Percentiles rank a stretch among this genome's conserved stretches.
Conservation (phyloP, 768 basidiomycete species). For the Leucosporidium yakuticum region DNA sequence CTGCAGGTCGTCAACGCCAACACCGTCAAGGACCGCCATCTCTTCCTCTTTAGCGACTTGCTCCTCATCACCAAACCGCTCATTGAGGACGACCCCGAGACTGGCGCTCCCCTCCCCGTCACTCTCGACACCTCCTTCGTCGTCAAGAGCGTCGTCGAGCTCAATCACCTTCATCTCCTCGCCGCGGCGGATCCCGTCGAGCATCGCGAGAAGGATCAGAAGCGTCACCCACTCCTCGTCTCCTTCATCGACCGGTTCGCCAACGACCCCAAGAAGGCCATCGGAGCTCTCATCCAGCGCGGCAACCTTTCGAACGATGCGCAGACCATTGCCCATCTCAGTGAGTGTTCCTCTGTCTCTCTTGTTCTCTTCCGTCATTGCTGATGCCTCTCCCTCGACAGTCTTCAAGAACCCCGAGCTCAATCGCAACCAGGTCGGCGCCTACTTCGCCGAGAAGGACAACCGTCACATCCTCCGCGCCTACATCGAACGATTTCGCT, state of each 20-base stretch:
- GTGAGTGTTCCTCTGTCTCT: too few species aligned
- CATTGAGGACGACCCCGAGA: conserved; percentile 51
- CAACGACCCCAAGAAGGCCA: conserved; percentile 71
- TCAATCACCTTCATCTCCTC: conserved; percentile 46
- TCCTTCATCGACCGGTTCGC: conserved; percentile 73
- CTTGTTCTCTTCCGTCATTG: too few species aligned
- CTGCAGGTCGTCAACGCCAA: conserved; percentile 89
- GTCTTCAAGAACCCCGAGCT: conserved; percentile 78
- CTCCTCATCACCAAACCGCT: conserved; percentile 89
- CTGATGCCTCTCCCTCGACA: conserved; percentile 38
- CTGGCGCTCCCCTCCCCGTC: conserved; percentile 51
- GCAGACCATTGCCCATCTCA: conserved; percentile 57
- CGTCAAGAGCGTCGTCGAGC: conserved; percentile 81
- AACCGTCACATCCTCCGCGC: conserved; percentile 71
- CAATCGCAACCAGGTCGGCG: conserved; percentile 73
- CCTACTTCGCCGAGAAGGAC: conserved; percentile 68
- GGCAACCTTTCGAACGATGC: conserved; percentile 59
- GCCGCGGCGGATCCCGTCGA: conserved; percentile 32
- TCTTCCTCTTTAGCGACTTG: conserved; percentile 95
- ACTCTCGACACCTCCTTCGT: conserved; percentile 68
- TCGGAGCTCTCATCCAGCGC: conserved; percentile 62
- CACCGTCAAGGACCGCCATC: conserved; percentile 89
- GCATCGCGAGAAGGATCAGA: conserved; percentile 6
- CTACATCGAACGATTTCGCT: conserved; percentile 82
- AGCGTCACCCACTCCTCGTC: conserved; percentile 56